These are phyloP conservation scores for Aschersonia sp. DNA, from an alignment of 2,329 filamentous ascomycete genomes.

Conservation along the genomic window DNA sequence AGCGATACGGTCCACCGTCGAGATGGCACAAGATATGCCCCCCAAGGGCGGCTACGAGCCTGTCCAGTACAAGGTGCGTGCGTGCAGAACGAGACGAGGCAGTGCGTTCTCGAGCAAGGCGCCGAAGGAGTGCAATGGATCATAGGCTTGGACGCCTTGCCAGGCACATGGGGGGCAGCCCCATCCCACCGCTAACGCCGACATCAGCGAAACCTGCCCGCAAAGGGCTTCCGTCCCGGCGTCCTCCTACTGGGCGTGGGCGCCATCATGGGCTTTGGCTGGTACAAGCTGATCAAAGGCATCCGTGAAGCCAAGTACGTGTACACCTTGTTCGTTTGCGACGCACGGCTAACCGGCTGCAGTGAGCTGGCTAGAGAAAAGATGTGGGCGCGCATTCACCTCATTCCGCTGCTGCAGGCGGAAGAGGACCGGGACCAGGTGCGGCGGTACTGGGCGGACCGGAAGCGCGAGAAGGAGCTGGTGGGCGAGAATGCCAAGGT, in stretches of 20 bases:
- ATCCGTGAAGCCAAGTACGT: conserved; percentile 84
- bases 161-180: not conserved
- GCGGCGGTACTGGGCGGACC: conserved; percentile 70
- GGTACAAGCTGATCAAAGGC: conserved; percentile 72
- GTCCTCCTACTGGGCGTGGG: conserved; percentile 66
- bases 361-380: conserved; percentile 94
- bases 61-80: conserved; percentile 85
- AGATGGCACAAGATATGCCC: conserved; percentile 96
- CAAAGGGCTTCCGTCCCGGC: conserved; percentile 75
- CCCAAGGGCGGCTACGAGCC: conserved; percentile 86
- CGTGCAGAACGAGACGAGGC: not conserved
- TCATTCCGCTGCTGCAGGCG: conserved; percentile 86
- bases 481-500: conserved; percentile 71
- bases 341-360: conserved; percentile 1
- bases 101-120: not conserved
- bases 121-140: not conserved
- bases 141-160: not conserved
- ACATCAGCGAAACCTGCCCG: conserved; percentile 73
- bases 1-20: conserved; percentile 15
- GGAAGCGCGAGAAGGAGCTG: conserved; percentile 80
- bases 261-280: conserved; percentile 74
- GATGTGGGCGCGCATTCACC: conserved; percentile 93
- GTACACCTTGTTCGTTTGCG: not conserved
- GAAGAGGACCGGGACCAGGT: conserved; percentile 96
- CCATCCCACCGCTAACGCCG: not conserved